Evolutionary conservation across 108 stramenopile species (phyloP), one percentile per base, ranked within the genome.

Genomic region (Stephanodiscus triporus): DNA sequence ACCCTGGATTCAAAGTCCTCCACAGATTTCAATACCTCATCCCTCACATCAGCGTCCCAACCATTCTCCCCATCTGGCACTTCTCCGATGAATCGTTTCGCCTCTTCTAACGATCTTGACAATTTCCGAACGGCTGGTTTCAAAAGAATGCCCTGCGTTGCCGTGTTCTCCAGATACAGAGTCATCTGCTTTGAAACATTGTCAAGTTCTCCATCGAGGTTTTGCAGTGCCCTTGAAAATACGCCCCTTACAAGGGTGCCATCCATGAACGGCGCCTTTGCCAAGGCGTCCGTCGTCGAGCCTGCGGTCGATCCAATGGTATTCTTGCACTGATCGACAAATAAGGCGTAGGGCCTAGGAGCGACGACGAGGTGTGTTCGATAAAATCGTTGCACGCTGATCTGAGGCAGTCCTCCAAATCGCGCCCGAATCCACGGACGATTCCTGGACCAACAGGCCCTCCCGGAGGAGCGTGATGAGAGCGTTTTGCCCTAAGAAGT

Each of bases 311-410:
- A 70, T 19, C 70, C 69, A 42, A 73, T 59, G 0, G 75, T 45
- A 54, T 78, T 83, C 17, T 76, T 75, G 57, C 80, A 84, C 30
- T 78, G 83, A 54, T 84, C 87, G 1, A 90, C 81, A 50, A 91
- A 80, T 2, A 63, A 62, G 43, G 90, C 61, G 51, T 77, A 16
- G 86, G 86, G 0, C 80, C 74, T 17, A 89, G 82, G 10, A 93
- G 32, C 6, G 72, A 73, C 22, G 83, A 62, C 10, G 84, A 89
- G 9, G 88, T 92, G 66, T 95, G 91, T 24, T 91, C 91, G 74
- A 95, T 95, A 55, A 95, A 95, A 45, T 85, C 90, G 70, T 95
- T 92, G 66, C 94, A 95, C 17, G 94, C 91, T 16, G 82, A 82
- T 48, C 94, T 82, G 38, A 95, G 78, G 17, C 89, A 89, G 63